Conservation (phyloP, 495 filamentous ascomycete genomes). For the Aspergillus sclerotioniger region DNA sequence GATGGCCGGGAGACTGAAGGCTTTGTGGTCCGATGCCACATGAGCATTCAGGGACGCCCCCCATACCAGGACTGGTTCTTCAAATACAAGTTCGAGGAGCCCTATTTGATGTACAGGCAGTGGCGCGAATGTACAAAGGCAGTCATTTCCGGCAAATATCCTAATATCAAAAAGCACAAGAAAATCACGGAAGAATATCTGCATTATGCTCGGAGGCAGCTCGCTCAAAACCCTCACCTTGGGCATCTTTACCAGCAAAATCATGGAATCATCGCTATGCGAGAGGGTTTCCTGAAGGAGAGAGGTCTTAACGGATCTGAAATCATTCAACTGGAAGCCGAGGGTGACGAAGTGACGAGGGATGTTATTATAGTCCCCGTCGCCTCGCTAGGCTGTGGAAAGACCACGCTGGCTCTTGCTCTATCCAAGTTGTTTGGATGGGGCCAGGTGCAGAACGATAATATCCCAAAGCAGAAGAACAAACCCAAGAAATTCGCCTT, state of each 20-base stretch:
- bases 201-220: slow-evolving; percentile 68
- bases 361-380: slow-evolving; percentile 81
- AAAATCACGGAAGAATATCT: slow-evolving; percentile 92
- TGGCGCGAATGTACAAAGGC: slow-evolving; percentile 97
- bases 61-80: slow-evolving; percentile 91
- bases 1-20: slow-evolving; percentile 91
- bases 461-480: slow-evolving; percentile 72
- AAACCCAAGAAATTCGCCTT: slow-evolving; percentile 72
- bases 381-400: slow-evolving; percentile 92
- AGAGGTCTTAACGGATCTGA: slow-evolving; percentile 83
- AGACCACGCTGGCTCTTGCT: slow-evolving; percentile 88
- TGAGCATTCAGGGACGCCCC: slow-evolving; percentile 44
- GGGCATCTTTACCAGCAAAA: slow-evolving; percentile 71
- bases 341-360: slow-evolving; percentile 47
- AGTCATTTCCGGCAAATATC: slow-evolving; percentile 70
- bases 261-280: slow-evolving; percentile 92
- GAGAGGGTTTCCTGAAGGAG: slow-evolving; percentile 79
- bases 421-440: slow-evolving; percentile 81
- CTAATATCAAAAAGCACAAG: slow-evolving; percentile 79
- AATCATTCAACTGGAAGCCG: slow-evolving; percentile 65
- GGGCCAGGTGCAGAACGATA: slow-evolving; percentile 96
- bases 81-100: slow-evolving; percentile 99
- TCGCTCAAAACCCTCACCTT: slow-evolving; percentile 62
- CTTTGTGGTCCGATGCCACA: slow-evolving; percentile 91
- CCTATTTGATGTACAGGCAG: slow-evolving; percentile 96